A percentile compares a stretch with the other conserved stretches of the same genome.
These are phyloP conservation scores for Phytophthora cryptogea DNA, from an alignment of 352 stramenopile genomes.

Conservation along the genomic window DNA sequence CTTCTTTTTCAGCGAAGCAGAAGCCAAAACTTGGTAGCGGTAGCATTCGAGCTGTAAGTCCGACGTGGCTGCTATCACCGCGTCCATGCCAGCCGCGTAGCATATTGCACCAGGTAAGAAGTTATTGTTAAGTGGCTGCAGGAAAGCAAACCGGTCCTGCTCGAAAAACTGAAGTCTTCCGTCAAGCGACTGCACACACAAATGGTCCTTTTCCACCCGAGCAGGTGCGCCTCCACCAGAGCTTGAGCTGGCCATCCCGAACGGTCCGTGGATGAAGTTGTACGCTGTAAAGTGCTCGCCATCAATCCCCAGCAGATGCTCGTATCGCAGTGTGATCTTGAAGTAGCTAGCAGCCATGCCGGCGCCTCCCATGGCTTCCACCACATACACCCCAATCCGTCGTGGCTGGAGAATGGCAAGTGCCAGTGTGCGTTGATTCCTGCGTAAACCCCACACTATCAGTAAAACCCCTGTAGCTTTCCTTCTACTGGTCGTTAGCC, in stretches of 20 bases:
- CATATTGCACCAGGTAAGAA: conserved; percentile 83
- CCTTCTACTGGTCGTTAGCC: conserved; percentile 1
- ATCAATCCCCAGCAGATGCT: conserved; percentile 87
- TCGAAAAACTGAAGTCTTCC: conserved; percentile 92
- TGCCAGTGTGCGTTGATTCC: conserved; percentile 58
- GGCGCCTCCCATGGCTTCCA: conserved; percentile 78
- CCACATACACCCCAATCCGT: conserved; percentile 75
- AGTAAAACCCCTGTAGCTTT: conserved; percentile 2
- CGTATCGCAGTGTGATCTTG: conserved; percentile 80
- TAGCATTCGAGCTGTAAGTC: conserved; percentile 90
- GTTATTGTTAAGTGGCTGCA: conserved; percentile 80
- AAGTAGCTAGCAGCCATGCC: conserved; percentile 85
- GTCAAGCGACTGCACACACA: conserved; percentile 92
- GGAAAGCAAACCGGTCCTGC: conserved; percentile 89
- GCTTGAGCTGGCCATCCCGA: conserved; percentile 45
- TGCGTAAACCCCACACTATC: conserved; percentile 21
- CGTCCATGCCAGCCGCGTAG: conserved; percentile 81
- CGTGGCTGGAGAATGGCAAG: conserved; percentile 90
- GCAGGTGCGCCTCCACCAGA: conserved; percentile 15
- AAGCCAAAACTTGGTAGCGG: conserved; percentile 83
- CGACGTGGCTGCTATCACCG: conserved; percentile 79
- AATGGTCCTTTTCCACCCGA: conserved; percentile 61
- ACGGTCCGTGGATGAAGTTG: conserved; percentile 88
- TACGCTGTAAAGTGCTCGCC: conserved; percentile 91
- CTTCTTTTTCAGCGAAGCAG: conserved; percentile 73